phyloP scores from a whole-genome alignment of 176 grass and related monocot genomes.

The Typha latifolia region DNA sequence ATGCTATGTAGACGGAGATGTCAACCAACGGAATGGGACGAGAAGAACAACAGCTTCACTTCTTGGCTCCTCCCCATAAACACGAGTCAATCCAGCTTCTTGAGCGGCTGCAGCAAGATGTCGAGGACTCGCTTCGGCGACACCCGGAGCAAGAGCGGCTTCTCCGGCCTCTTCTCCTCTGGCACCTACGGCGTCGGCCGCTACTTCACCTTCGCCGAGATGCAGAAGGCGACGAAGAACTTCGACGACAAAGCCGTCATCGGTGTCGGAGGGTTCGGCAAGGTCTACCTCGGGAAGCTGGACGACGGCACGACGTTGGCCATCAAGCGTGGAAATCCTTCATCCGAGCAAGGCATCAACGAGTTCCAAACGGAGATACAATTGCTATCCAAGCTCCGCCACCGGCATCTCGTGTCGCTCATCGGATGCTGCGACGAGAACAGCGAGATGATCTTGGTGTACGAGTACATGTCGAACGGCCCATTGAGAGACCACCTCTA shows the following conservation, averaged over 20 bases:
- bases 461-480: slow-evolving; percentile 93
- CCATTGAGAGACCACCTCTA: slow-evolving; percentile 76
- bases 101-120: slow-evolving; percentile 55
- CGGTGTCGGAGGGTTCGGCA: slow-evolving; percentile 85
- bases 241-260: slow-evolving; percentile 82
- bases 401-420: slow-evolving; percentile 86
- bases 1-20: slow-evolving; percentile 41
- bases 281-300: slow-evolving; percentile 73
- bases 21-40: slow-evolving; percentile 42
- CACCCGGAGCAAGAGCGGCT: slow-evolving; percentile 62
- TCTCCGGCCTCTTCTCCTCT: slow-evolving; percentile 65
- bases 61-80: slow-evolving; percentile 86
- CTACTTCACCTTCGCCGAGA: slow-evolving; percentile 73
- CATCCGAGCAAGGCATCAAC: slow-evolving; percentile 89
- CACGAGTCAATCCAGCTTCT: slow-evolving; percentile 57
- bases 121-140: slow-evolving; percentile 70
- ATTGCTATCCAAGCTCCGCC: slow-evolving; percentile 81
- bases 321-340: slow-evolving; percentile 84
- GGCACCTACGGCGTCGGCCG: slow-evolving; percentile 61
- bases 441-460: slow-evolving; percentile 92
- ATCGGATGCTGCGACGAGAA: slow-evolving; percentile 97
- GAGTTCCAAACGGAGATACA: slow-evolving; percentile 95
- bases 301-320: slow-evolving; percentile 78
- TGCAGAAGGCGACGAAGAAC: slow-evolving; percentile 86
- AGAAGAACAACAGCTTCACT: slow-evolving; percentile 69